Evolutionary conservation across 441 rosid genomes (phyloP).

Genomic region (Croton laevigatus): DNA sequence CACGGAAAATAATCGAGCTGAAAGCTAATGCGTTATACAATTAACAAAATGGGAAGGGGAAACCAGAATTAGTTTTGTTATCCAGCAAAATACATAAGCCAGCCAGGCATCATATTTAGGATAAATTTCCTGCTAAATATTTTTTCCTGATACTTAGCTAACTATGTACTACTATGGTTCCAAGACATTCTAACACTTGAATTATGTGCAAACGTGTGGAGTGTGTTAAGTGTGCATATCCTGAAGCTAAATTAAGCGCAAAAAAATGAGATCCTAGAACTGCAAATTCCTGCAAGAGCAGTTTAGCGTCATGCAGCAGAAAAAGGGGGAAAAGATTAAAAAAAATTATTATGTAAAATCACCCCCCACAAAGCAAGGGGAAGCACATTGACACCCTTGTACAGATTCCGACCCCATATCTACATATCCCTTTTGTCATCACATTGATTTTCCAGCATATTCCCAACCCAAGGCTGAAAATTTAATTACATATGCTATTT

Average conservation of each 20-base stretch:
- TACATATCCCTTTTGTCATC: not conserved
- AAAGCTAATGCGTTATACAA: not conserved
- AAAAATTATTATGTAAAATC: not conserved
- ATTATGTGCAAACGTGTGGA: not conserved
- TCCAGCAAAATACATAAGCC: not conserved
- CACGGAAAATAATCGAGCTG: not conserved
- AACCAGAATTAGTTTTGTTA: not conserved
- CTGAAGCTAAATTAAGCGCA: not conserved
- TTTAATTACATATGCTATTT: too few relatives aligned
- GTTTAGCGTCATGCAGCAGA: too few relatives aligned
- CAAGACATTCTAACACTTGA: not conserved
- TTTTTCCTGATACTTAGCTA: too few relatives aligned
- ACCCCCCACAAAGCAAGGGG: not conserved
- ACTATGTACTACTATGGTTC: not conserved
- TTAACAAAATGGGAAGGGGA: not conserved
- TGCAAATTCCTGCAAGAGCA: not conserved
- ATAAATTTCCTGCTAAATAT: not conserved
- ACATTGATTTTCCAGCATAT: not conserved
- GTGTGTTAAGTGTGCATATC: not conserved
- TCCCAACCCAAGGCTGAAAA: not conserved
- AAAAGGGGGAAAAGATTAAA: too few relatives aligned
- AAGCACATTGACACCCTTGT: not conserved
- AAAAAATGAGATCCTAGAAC: not conserved
- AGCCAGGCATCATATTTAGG: not conserved
- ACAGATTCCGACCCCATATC: not conserved